Evolutionary conservation across 1,284 basidiomycete species (phyloP).

Genomic region (Coniferiporia sulphurascens): DNA sequence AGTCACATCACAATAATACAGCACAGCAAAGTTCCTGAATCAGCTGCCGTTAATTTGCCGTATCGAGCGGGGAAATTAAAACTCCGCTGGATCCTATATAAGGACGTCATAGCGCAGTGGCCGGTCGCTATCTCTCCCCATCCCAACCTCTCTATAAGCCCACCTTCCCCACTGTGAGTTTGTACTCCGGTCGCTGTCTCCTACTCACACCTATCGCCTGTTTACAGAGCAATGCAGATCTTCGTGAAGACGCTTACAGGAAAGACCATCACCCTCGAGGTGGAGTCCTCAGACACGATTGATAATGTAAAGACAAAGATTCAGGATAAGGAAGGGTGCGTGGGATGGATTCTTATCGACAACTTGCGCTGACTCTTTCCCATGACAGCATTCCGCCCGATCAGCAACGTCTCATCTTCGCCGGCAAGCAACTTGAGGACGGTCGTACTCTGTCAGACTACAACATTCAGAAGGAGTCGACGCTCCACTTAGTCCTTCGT

Average conservation of each 20-base stretch:
- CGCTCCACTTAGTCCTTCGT: conserved; percentile 46
- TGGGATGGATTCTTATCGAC: background rate
- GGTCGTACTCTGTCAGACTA: conserved; percentile 35
- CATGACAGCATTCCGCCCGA: conserved; percentile 38
- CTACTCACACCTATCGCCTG: conserved; percentile 55
- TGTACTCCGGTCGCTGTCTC: conserved; percentile 28
- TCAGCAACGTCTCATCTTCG: conserved; percentile 54
- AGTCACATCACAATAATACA: too few relatives aligned
- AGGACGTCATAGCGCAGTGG: conserved; percentile 1
- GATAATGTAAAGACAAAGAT: conserved; percentile 73
- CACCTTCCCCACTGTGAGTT: background rate
- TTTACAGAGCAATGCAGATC: conserved; percentile 88
- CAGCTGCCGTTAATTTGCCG: background rate
- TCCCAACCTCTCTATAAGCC: background rate
- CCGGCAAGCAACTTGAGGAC: conserved; percentile 53
- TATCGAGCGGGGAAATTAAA: background rate
- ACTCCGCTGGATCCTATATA: conserved; percentile 9
- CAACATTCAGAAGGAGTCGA: conserved; percentile 56
- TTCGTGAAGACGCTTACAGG: conserved; percentile 89
- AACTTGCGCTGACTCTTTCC: background rate
- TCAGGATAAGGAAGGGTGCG: conserved; percentile 71
- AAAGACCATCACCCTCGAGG: conserved; percentile 93
- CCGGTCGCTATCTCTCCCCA: conserved; percentile 8
- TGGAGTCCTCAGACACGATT: conserved; percentile 74
- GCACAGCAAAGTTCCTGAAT: background rate